Percentiles rank a stretch among this genome's conserved stretches.
Conservation (phyloP, 2,329 filamentous ascomycete genomes). For the Drechslerella dactyloides region DNA sequence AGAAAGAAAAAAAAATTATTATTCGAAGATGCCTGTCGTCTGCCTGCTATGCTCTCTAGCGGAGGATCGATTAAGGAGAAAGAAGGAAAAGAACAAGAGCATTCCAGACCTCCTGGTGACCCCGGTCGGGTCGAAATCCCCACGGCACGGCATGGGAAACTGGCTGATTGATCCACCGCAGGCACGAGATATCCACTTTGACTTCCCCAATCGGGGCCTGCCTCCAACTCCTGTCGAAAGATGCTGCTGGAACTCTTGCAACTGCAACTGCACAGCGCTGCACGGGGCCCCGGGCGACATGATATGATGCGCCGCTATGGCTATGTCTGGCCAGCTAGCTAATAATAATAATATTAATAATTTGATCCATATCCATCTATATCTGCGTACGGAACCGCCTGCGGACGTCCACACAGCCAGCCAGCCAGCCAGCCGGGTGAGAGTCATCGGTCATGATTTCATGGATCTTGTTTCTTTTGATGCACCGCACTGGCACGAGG, state of each 20-base stretch:
- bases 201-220: constrained; percentile 38
- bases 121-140: constrained; percentile 49
- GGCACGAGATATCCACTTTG: constrained; percentile 38
- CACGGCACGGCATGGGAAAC: constrained; percentile 50
- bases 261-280: too few relatives aligned
- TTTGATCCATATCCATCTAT: too few relatives aligned
- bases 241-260: too few relatives aligned
- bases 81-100: constrained; percentile 9
- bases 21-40: background rate
- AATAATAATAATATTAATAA: too few relatives aligned
- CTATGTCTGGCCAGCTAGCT: background rate
- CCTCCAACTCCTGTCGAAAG: constrained; percentile 6
- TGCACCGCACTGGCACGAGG: constrained; percentile 9
- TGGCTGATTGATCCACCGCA: constrained; percentile 26
- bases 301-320: too few relatives aligned
- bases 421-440: background rate
- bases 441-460: background rate
- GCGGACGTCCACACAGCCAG: background rate
- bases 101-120: constrained; percentile 44
- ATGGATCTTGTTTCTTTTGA: background rate
- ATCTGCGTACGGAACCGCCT: background rate
- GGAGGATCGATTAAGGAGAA: background rate
- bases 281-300: too few relatives aligned
- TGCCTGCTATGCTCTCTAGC: background rate
- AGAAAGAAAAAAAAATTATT: constrained; percentile 8